Base-by-base conservation (phyloP, 352 stramenopile species). In the Phytophthora sansomeana region DNA sequence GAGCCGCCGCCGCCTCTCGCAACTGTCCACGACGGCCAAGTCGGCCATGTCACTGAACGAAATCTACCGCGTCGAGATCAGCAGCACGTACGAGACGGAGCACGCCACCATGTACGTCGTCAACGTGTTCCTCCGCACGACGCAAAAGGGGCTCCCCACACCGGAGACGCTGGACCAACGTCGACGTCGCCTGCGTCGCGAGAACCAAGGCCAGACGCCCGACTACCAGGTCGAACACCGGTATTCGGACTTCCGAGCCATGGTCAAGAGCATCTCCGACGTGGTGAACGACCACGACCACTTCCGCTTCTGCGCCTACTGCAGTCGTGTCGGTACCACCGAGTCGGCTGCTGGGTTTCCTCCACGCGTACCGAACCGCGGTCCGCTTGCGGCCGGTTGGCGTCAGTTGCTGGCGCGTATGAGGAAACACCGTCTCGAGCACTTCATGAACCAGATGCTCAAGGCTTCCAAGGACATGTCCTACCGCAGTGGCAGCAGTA, bases 41-140 rank as follows among this genome's bases (percentile, higher is more conserved):
- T 79, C 66, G 35, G 76, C 82, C 9, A 63, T 88, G 60, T 56
- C 72, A 33, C 75, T 91, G 43, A 89, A 91, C 69, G 80, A 89
- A 61, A 80, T 91, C 58, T 71, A 85, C 42, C 69, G 63, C 50
- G 60, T 91, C 17, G 63, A 80, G 35, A 77, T 91, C 43, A 57
- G 42, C 41, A 51, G 52, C 19, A 69, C 74, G 11, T 79, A 75
- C 69, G 66, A 72, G 17, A 39, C 14, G 21, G 71, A 87, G 39
- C 69, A 64, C 51, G 69, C 69, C 29, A 83, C 72, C 4, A 58
- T 89, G 26, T 91, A 89, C 63, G 77, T 84, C 26, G 44, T 89
- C 26, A 66, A 81, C 48, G 63, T 91, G 24, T 78, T 78, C 50
- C 43, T 91, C 11, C 62, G 73, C 8, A 63, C 53, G 30, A 79